phyloP scores from a whole-genome alignment of 768 basidiomycete genomes.

The Ephemerocybe angulata region DNA sequence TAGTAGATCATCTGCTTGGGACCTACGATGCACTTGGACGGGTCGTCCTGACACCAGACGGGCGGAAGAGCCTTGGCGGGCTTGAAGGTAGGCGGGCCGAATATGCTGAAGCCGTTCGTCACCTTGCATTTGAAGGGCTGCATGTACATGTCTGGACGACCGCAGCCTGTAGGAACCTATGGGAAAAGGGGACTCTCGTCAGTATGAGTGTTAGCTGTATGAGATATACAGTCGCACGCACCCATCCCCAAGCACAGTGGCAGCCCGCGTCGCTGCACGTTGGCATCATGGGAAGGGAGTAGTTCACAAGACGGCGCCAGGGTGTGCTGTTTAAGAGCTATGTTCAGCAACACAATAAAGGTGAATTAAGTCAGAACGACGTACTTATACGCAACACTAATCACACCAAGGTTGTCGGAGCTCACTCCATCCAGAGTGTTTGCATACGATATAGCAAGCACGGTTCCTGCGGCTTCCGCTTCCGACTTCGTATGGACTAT shows the following conservation, averaged over 20 bases:
- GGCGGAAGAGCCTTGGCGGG: slow-evolving; percentile 20
- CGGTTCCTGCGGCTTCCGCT: slow-evolving; percentile 43
- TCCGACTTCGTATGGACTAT: slow-evolving; percentile 45
- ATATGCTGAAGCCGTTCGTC: slow-evolving; percentile 19
- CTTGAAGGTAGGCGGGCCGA: slow-evolving; percentile 23
- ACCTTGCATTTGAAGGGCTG: slow-evolving; percentile 37
- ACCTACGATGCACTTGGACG: slow-evolving; percentile 32
- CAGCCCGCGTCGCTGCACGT: slow-evolving; percentile 39
- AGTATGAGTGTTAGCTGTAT: slow-evolving; percentile 23
- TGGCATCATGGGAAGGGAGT: slow-evolving; percentile 38
- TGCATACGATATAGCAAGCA: slow-evolving; percentile 43
- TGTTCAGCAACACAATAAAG: not conserved
- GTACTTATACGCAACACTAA: slow-evolving; percentile 37
- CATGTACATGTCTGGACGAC: slow-evolving; percentile 45
- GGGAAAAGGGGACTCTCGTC: not conserved
- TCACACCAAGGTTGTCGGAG: slow-evolving; percentile 40
- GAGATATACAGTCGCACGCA: too few species aligned
- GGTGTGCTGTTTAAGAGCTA: slow-evolving; percentile 33
- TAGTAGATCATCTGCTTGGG: slow-evolving; percentile 45
- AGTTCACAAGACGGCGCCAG: slow-evolving; percentile 40
- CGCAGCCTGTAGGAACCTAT: slow-evolving; percentile 27
- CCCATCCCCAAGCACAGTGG: slow-evolving; percentile 28
- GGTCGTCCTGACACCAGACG: slow-evolving; percentile 42
- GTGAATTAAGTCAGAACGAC: slow-evolving; percentile 10
- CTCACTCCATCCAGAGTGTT: slow-evolving; percentile 36